Conservation (phyloP, 257 asterid species). For the Solanum bukasovii region DNA sequence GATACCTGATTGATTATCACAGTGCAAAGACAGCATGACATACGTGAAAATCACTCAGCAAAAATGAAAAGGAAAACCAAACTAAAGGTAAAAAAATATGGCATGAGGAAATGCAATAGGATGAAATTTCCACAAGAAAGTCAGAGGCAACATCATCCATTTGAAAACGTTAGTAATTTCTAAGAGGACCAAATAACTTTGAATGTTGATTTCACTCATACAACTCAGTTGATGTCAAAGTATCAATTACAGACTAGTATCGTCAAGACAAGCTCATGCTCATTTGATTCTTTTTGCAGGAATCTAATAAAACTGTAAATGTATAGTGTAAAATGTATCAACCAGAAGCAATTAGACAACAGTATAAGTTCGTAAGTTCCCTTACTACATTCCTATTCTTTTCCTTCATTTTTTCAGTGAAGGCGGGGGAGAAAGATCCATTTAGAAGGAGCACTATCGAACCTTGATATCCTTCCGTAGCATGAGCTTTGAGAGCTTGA, state of each 20-base stretch:
- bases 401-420: background rate
- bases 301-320: background rate
- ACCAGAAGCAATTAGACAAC: background rate
- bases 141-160: background rate
- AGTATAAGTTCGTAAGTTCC: background rate
- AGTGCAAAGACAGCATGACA: background rate
- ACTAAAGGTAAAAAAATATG: background rate
- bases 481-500: slow-evolving; percentile 74
- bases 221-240: background rate
- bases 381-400: background rate
- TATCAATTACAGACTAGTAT: background rate
- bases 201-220: background rate
- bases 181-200: background rate
- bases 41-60: background rate
- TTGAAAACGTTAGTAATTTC: background rate
- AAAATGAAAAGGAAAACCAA: background rate
- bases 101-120: background rate
- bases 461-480: slow-evolving; percentile 90
- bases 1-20: background rate
- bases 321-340: background rate
- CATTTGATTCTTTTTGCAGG: background rate
- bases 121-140: background rate
- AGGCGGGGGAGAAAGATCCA: background rate
- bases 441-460: background rate
- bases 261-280: background rate